Conservation (phyloP, 768 basidiomycete genomes). For the Panus rudis region DNA sequence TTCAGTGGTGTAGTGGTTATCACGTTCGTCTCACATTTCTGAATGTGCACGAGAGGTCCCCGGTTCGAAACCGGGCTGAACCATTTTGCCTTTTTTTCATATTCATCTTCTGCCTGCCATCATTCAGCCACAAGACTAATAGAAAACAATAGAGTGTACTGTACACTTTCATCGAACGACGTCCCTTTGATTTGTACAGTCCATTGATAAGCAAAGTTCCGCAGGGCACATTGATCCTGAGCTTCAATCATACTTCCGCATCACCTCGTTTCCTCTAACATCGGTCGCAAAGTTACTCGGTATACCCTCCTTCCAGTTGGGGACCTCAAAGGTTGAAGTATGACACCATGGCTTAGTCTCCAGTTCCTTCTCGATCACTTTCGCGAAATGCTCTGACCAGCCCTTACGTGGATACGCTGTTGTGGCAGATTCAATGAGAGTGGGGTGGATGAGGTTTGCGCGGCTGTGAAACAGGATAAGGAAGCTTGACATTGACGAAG, state of each 20-base stretch:
- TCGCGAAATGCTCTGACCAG: constrained; percentile 40
- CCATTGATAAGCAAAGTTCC: too few relatives aligned
- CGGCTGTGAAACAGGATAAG: constrained; percentile 21
- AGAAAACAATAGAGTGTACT: too few relatives aligned
- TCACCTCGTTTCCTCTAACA: constrained; percentile 36
- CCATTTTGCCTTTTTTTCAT: too few relatives aligned
- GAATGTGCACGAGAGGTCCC: too few relatives aligned
- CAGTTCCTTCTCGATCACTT: constrained; percentile 38
- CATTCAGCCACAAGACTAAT: too few relatives aligned
- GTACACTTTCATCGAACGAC: too few relatives aligned
- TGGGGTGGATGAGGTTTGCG: constrained; percentile 35
- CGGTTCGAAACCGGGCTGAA: too few relatives aligned
- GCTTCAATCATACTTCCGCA: constrained; percentile 36
- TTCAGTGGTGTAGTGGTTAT: too few relatives aligned
- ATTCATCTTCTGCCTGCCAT: too few relatives aligned
- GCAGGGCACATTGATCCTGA: too few relatives aligned
- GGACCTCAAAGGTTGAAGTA: constrained; percentile 39
- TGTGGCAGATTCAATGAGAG: constrained; percentile 34
- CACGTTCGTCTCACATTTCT: too few relatives aligned
- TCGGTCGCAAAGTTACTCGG: constrained; percentile 41
- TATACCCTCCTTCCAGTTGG: constrained; percentile 37
- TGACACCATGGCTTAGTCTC: constrained; percentile 44
- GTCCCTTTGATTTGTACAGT: too few relatives aligned
- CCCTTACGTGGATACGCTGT: constrained; percentile 34
- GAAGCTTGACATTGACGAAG: not conserved